Evolutionary conservation across 495 filamentous ascomycete genomes (phyloP).

Genomic region (Penicillium nucicola): DNA sequence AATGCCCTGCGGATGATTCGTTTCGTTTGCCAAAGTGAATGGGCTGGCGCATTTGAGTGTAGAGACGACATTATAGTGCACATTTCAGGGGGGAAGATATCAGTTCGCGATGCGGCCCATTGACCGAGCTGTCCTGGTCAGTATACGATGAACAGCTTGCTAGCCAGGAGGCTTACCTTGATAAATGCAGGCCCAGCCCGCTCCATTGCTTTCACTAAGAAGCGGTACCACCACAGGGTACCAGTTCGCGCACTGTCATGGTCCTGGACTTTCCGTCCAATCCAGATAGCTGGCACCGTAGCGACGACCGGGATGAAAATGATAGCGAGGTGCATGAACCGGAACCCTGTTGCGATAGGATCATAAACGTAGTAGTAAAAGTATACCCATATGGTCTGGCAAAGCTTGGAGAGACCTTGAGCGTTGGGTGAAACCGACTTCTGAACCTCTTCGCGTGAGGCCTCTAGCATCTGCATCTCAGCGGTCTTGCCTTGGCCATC

Average conservation of each 20-base stretch:
- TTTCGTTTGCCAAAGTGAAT: conserved; percentile 79
- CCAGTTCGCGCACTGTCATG: conserved; percentile 69
- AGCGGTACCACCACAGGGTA: conserved; percentile 92
- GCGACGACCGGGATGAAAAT: conserved; percentile 91
- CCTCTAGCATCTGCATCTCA: conserved; percentile 82
- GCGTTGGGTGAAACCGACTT: conserved; percentile 61
- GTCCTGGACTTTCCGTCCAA: conserved; percentile 59
- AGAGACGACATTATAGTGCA: conserved; percentile 92
- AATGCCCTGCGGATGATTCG: conserved; percentile 78
- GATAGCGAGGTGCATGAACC: conserved; percentile 78
- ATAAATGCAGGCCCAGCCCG: conserved; percentile 94
- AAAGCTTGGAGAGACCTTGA: conserved; percentile 49
- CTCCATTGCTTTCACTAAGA: conserved; percentile 89
- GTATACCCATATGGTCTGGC: conserved; percentile 55
- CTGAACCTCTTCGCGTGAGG: conserved; percentile 70
- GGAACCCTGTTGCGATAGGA: conserved; percentile 79
- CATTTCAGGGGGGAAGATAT: conserved; percentile 95
- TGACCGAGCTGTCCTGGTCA: conserved; percentile 71
- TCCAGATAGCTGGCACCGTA: conserved; percentile 75
- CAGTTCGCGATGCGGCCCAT: conserved; percentile 96
- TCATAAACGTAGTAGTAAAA: conserved; percentile 75
- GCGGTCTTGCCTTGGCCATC: conserved; percentile 62
- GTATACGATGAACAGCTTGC: neutral
- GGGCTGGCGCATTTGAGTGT: conserved; percentile 90
- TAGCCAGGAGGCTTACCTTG: conserved; percentile 58